Conservation (phyloP, 1,284 basidiomycete genomes). For the Heterobasidion parviporum region DNA sequence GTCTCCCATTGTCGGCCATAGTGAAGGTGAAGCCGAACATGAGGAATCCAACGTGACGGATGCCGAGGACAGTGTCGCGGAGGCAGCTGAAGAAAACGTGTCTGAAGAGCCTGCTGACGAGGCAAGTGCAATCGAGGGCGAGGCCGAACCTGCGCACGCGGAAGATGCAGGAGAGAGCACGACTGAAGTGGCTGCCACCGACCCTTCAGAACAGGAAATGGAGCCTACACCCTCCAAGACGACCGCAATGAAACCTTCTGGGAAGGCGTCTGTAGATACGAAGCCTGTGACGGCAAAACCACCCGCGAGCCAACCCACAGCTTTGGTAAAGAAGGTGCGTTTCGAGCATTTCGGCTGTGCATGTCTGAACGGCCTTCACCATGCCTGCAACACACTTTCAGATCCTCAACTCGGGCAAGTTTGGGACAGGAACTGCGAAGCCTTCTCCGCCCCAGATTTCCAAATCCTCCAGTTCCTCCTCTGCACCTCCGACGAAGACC, state of each 20-base stretch:
- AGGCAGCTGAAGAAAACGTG: conserved; percentile 4
- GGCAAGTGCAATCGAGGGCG: conserved; percentile 4
- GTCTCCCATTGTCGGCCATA: conserved; percentile 10
- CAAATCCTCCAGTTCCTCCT: conserved; percentile 30
- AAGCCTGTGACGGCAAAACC: conserved; percentile 35
- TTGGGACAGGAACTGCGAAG: conserved; percentile 52
- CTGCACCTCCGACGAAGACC: conserved; percentile 14
- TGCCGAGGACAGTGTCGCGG: conserved; percentile 12
- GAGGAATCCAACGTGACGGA: conserved; percentile 37
- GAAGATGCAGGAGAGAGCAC: conserved; percentile 1
- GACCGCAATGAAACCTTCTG: neutral
- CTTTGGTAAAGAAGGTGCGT: conserved; percentile 59
- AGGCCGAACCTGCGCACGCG: conserved; percentile 8
- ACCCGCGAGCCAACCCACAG: conserved; percentile 30
- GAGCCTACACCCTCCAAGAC: neutral
- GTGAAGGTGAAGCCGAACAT: conserved; percentile 35
- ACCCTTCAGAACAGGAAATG: neutral
- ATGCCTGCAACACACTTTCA: conserved; percentile 19
- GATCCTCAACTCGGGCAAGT: conserved; percentile 62
- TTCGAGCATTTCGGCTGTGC: neutral
- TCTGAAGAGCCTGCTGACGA: conserved; percentile 9
- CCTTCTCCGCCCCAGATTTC: conserved; percentile 28
- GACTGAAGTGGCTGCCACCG: conserved; percentile 2
- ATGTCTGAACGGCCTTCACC: conserved; percentile 18
- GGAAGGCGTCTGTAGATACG: conserved; percentile 18